A percentile compares a stretch with the other conserved stretches of the same genome.
phyloP scores from a whole-genome alignment of 2,329 filamentous ascomycete genomes.

The Rutstroemia sp. region DNA sequence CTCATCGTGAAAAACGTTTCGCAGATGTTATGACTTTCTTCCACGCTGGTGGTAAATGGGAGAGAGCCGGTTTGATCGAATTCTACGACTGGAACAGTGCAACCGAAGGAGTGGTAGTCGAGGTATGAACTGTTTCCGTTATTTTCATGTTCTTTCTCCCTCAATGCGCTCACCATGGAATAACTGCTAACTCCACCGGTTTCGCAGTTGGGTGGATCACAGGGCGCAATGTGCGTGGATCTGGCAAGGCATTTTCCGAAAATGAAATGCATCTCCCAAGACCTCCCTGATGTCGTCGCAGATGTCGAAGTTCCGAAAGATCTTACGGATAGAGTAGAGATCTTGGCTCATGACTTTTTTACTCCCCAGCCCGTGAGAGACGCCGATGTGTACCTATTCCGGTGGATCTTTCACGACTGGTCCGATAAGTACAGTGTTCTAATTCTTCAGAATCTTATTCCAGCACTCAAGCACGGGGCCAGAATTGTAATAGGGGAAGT shows the following conservation, averaged over 20 bases:
- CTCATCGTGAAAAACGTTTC: not conserved
- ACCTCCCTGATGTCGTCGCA: not conserved
- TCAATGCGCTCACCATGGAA: not conserved
- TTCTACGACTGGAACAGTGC: not conserved
- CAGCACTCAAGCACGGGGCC: constrained; percentile 30
- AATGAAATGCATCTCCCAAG: constrained; percentile 1
- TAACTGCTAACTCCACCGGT: not conserved
- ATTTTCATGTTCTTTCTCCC: too few relatives aligned
- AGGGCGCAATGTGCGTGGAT: not conserved
- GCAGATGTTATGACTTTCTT: constrained; percentile 7
- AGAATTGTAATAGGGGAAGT: constrained; percentile 16
- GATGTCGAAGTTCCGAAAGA: not conserved
- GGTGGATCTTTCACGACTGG: constrained; percentile 43
- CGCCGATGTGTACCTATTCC: constrained; percentile 37
- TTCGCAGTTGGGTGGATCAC: not conserved
- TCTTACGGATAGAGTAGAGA: not conserved
- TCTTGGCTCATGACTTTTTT: constrained; percentile 27
- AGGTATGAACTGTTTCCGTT: not conserved
- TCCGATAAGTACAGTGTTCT: constrained; percentile 33
- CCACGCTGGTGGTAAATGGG: not conserved
- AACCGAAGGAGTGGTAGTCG: not conserved
- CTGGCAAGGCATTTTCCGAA: not conserved
- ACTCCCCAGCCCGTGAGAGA: constrained; percentile 26
- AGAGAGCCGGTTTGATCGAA: not conserved
- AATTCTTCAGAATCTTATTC: constrained; percentile 33